Evolutionary conservation across 805 yeast species (phyloP).

Genomic region (Saccharomycopsis guyanensis): DNA sequence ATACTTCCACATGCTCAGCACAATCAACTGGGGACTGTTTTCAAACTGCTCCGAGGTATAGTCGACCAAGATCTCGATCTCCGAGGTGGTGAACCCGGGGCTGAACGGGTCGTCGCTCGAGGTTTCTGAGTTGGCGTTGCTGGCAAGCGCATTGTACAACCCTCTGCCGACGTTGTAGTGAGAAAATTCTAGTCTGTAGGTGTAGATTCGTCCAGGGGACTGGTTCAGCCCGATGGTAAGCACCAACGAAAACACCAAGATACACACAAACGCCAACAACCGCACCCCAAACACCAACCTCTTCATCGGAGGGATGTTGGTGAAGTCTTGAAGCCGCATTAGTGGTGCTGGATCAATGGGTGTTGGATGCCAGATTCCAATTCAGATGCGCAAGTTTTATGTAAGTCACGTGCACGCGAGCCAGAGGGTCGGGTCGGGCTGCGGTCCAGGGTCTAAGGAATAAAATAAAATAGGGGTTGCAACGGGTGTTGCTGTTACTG

Average conservation of each 20-base stretch:
- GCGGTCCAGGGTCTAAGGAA: too few relatives aligned
- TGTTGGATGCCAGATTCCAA: too few relatives aligned
- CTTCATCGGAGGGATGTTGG: not conserved
- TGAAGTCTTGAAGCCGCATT: not conserved
- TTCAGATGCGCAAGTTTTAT: too few relatives aligned
- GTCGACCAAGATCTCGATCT: constrained; percentile 35
- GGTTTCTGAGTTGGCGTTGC: constrained; percentile 27
- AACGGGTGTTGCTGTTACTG: too few relatives aligned
- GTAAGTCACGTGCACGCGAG: too few relatives aligned
- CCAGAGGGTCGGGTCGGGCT: too few relatives aligned
- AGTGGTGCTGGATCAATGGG: not conserved
- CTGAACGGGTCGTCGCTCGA: constrained; percentile 24
- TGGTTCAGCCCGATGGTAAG: constrained; percentile 1
- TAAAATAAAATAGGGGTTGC: too few relatives aligned
- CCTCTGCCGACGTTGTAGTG: constrained; percentile 49
- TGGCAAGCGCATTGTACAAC: constrained; percentile 37
- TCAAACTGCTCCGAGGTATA: constrained; percentile 41
- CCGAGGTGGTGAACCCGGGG: constrained; percentile 40
- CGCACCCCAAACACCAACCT: not conserved
- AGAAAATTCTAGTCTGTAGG: constrained; percentile 37
- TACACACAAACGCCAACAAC: constrained; percentile 5
- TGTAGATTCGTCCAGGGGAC: constrained; percentile 4
- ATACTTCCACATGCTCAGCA: constrained; percentile 36
- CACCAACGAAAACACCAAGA: not conserved
- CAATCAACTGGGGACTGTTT: constrained; percentile 41